These are phyloP conservation scores for Trichoderma parareesei DNA, from an alignment of 495 filamentous ascomycete species.

Conservation along the genomic window DNA sequence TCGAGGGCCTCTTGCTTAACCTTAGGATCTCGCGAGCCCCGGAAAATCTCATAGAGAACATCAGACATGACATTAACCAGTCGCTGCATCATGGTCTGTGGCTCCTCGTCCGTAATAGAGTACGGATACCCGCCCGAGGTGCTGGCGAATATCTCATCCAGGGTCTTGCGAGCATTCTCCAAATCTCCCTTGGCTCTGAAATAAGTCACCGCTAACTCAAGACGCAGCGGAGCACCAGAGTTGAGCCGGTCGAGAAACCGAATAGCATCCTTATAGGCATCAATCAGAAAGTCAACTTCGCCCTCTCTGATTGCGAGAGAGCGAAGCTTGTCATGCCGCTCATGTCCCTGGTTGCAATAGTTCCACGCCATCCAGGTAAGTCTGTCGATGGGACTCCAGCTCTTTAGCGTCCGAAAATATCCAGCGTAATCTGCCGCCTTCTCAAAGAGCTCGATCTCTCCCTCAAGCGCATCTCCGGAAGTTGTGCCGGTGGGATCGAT, in stretches of 20 bases:
- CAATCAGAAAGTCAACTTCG: slow-evolving; percentile 12
- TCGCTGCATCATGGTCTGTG: neutral
- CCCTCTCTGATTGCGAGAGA: neutral
- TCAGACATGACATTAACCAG: slow-evolving; percentile 7
- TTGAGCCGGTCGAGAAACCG: slow-evolving; percentile 14
- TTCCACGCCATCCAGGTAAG: slow-evolving; percentile 17
- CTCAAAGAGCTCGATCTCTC: slow-evolving; percentile 11
- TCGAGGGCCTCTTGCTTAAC: slow-evolving; percentile 6
- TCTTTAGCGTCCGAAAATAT: slow-evolving; percentile 12
- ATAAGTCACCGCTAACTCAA: slow-evolving; percentile 13
- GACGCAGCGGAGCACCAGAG: slow-evolving; percentile 15
- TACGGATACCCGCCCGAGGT: slow-evolving; percentile 12
- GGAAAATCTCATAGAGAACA: slow-evolving; percentile 12
- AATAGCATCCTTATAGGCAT: slow-evolving; percentile 15
- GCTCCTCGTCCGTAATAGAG: slow-evolving; percentile 14
- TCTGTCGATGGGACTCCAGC: slow-evolving; percentile 16
- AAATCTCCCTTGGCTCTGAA: slow-evolving; percentile 8
- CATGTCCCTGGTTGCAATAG: slow-evolving; percentile 7
- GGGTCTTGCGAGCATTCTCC: slow-evolving; percentile 12
- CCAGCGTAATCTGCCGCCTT: slow-evolving; percentile 9
- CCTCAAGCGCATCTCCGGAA: slow-evolving; percentile 11
- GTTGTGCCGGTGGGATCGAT: slow-evolving; percentile 13
- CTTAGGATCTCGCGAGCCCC: slow-evolving; percentile 8
- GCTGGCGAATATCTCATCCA: slow-evolving; percentile 16
- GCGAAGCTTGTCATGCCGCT: slow-evolving; percentile 12